Conservation (phyloP, 2,329 filamentous ascomycete species). For the Pseudogymnoascus sp. region DNA sequence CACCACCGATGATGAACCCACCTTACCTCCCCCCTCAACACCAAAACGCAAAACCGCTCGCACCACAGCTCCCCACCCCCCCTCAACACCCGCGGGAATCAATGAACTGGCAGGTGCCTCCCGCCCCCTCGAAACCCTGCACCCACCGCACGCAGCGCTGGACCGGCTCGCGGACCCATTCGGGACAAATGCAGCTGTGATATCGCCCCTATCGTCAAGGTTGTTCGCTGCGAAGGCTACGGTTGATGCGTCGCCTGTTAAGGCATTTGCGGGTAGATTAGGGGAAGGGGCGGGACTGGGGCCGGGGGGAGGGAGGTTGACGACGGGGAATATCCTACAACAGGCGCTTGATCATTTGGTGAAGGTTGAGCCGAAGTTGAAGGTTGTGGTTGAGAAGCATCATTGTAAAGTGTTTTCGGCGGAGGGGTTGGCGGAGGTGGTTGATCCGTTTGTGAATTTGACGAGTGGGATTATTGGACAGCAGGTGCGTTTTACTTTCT, state of each 20-base stretch:
- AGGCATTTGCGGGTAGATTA: slow-evolving; percentile 22
- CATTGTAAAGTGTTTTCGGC: slow-evolving; percentile 73
- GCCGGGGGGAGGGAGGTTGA: slow-evolving; percentile 29
- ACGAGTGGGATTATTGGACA: slow-evolving; percentile 88
- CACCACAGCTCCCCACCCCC: slow-evolving; percentile 24
- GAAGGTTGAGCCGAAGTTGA: slow-evolving; percentile 62
- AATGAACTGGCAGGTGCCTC: background rate
- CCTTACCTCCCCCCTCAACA: slow-evolving; percentile 15
- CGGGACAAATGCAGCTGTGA: slow-evolving; percentile 58
- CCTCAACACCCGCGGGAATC: slow-evolving; percentile 40
- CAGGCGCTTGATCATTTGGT: slow-evolving; percentile 70
- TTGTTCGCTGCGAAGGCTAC: slow-evolving; percentile 47
- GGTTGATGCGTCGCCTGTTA: slow-evolving; percentile 40
- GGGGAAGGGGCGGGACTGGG: slow-evolving; percentile 20
- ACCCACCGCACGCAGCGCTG: slow-evolving; percentile 17
- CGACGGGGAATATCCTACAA: slow-evolving; percentile 65
- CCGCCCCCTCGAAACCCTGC: background rate
- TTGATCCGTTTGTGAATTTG: slow-evolving; percentile 82
- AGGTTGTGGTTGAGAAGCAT: slow-evolving; percentile 63
- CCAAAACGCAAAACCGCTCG: slow-evolving; percentile 24
- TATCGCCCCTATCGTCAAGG: slow-evolving; percentile 63
- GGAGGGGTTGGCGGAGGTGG: slow-evolving; percentile 70
- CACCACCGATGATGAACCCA: background rate
- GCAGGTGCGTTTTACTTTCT: slow-evolving; percentile 42
- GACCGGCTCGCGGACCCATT: slow-evolving; percentile 55